phyloP scores from a whole-genome alignment of 2,329 filamentous ascomycete genomes.

The Didymella keratinophila region DNA sequence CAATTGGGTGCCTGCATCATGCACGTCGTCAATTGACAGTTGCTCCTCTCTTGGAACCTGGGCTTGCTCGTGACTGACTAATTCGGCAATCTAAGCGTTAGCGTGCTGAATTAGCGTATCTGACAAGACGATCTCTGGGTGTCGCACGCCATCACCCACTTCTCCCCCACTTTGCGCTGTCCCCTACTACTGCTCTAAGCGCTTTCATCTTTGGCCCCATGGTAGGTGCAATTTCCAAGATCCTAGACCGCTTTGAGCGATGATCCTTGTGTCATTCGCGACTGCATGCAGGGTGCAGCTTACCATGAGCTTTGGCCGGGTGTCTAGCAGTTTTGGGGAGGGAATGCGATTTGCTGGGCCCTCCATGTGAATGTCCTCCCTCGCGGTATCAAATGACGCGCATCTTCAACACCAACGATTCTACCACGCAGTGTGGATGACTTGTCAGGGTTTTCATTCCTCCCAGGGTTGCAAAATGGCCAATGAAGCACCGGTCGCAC shows the following conservation, averaged over 20 bases:
- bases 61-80: conserved; percentile 15
- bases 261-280: conserved; percentile 14
- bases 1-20: conserved; percentile 18
- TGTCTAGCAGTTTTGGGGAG: conserved; percentile 20
- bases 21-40: conserved; percentile 12
- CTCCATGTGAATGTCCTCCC: conserved; percentile 13
- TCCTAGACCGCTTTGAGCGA: conserved; percentile 8
- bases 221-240: conserved; percentile 8
- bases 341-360: conserved; percentile 22
- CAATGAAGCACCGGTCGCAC: conserved; percentile 7
- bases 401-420: conserved; percentile 15
- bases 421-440: conserved; percentile 8
- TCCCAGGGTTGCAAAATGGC: conserved; percentile 2
- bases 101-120: conserved; percentile 4
- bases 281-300: conserved; percentile 8
- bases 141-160: conserved; percentile 19
- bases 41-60: neutral
- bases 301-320: conserved; percentile 5
- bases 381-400: conserved; percentile 16
- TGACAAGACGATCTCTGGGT: conserved; percentile 18
- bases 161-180: conserved; percentile 19
- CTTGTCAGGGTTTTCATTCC: conserved; percentile 3
- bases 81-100: conserved; percentile 21
- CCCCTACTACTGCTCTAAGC: conserved; percentile 8
- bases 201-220: conserved; percentile 13